Evolutionary conservation across 306 rosid genomes (phyloP).

Genomic region (Rubus parviflorus): DNA sequence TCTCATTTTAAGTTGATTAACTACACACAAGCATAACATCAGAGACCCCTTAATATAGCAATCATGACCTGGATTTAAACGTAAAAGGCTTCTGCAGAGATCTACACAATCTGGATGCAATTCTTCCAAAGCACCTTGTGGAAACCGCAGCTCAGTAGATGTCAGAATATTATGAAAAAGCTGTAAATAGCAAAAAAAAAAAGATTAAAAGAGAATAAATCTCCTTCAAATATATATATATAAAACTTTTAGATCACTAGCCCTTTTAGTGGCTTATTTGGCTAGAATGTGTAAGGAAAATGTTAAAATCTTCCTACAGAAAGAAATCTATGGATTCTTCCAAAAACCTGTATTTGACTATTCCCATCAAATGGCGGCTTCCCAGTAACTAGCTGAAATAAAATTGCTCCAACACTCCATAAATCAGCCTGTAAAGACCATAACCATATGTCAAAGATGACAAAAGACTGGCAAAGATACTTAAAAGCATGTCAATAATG

Average conservation of each 20-base stretch:
- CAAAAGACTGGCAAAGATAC: slow-evolving; percentile 8
- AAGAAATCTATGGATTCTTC: not conserved
- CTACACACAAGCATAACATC: slow-evolving; percentile 14
- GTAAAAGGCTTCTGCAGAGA: slow-evolving; percentile 90
- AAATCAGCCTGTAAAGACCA: slow-evolving; percentile 84
- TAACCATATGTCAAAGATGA: slow-evolving; percentile 1
- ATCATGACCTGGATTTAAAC: slow-evolving; percentile 75
- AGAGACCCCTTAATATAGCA: slow-evolving; percentile 22
- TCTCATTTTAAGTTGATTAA: not conserved
- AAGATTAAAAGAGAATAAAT: slow-evolving; percentile 22
- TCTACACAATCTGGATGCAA: slow-evolving; percentile 77
- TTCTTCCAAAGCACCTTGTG: slow-evolving; percentile 58
- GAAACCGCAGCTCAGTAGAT: slow-evolving; percentile 73
- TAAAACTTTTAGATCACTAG: slow-evolving; percentile 5
- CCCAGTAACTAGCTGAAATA: slow-evolving; percentile 88
- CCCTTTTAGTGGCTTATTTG: not conserved
- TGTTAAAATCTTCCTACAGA: not conserved
- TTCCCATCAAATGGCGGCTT: slow-evolving; percentile 87
- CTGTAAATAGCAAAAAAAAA: slow-evolving; percentile 43
- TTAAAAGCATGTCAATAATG: slow-evolving; percentile 12
- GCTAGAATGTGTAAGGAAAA: not conserved
- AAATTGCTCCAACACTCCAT: slow-evolving; percentile 98
- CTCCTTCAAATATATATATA: slow-evolving; percentile 6
- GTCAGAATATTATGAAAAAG: slow-evolving; percentile 81
- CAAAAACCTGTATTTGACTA: slow-evolving; percentile 69